These are phyloP conservation scores for Petunia hybrid DNA, from an alignment of 305 asterid genomes.

Conservation along the genomic window DNA sequence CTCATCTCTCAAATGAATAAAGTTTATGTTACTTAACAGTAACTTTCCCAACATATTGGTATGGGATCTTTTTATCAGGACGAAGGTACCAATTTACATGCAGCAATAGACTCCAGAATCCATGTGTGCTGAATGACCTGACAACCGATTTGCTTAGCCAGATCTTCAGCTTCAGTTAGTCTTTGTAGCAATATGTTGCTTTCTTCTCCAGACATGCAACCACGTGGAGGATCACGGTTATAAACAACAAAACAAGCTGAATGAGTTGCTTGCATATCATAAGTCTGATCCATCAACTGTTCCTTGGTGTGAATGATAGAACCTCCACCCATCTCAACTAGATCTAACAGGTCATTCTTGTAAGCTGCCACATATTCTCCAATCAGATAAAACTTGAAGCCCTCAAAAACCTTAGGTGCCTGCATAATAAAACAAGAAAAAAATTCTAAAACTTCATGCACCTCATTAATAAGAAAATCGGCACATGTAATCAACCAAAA, in stretches of 20 bases:
- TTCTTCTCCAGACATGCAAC: constrained; percentile 44
- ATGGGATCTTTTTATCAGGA: background rate
- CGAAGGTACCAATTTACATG: constrained; percentile 53
- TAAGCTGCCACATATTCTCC: constrained; percentile 66
- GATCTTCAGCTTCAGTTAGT: constrained; percentile 50
- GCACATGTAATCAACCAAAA: background rate
- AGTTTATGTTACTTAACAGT: background rate
- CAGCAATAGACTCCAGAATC: constrained; percentile 91
- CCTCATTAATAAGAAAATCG: background rate
- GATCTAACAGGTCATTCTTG: constrained; percentile 62
- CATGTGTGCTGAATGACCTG: constrained; percentile 76
- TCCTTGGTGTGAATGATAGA: constrained; percentile 51
- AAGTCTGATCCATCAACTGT: constrained; percentile 39
- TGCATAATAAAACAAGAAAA: constrained; percentile 36
- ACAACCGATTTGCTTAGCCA: constrained; percentile 48
- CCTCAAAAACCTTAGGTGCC: constrained; percentile 76
- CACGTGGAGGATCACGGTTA: constrained; percentile 54
- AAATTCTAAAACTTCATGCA: background rate
- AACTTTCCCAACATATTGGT: background rate
- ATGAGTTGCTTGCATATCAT: constrained; percentile 30
- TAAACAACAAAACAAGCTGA: constrained; percentile 57
- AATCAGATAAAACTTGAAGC: constrained; percentile 60
- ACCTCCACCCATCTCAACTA: constrained; percentile 80
- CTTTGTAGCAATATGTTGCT: constrained; percentile 43
- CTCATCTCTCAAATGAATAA: constrained; percentile 15